A percentile compares a stretch with the other conserved stretches of the same genome.
phyloP scores from a whole-genome alignment of 495 filamentous ascomycete genomes.

The Neurospora sp. region DNA sequence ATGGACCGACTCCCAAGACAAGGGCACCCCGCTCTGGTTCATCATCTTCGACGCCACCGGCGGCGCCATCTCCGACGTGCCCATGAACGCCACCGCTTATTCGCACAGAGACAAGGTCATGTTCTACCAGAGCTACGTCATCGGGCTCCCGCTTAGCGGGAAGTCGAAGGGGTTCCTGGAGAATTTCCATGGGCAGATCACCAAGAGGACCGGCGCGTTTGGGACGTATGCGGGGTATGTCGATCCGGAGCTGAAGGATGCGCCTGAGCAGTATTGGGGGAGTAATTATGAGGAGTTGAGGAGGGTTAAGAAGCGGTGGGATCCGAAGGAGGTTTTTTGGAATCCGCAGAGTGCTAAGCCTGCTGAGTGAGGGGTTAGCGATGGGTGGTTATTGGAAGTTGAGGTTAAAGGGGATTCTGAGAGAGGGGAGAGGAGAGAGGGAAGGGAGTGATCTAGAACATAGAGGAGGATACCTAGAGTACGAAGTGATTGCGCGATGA shows the following conservation, averaged over 20 bases:
- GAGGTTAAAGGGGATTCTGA: background rate
- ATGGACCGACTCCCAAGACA: constrained; percentile 39
- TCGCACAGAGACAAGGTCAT: constrained; percentile 48
- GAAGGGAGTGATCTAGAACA: background rate
- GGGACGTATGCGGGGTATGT: constrained; percentile 64
- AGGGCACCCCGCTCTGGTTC: constrained; percentile 44
- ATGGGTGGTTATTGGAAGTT: no score
- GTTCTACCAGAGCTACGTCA: constrained; percentile 48
- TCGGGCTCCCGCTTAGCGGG: constrained; percentile 36
- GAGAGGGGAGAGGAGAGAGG: background rate
- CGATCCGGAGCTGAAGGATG: constrained; percentile 45
- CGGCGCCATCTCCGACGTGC: constrained; percentile 39
- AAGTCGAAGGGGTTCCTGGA: constrained; percentile 43
- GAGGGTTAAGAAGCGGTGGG: constrained; percentile 42
- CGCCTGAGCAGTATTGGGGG: constrained; percentile 50
- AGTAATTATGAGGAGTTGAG: constrained; percentile 35
- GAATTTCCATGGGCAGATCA: constrained; percentile 35
- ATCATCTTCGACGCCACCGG: constrained; percentile 48
- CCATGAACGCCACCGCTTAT: constrained; percentile 43
- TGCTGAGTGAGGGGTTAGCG: background rate
- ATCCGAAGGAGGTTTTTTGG: constrained; percentile 48
- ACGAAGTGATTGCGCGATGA: background rate
- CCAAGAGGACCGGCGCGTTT: constrained; percentile 25
- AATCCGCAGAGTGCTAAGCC: constrained; percentile 53
- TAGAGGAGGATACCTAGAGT: no score